Conservation (phyloP, 352 stramenopile genomes). For the Globisporangium alternatum region DNA sequence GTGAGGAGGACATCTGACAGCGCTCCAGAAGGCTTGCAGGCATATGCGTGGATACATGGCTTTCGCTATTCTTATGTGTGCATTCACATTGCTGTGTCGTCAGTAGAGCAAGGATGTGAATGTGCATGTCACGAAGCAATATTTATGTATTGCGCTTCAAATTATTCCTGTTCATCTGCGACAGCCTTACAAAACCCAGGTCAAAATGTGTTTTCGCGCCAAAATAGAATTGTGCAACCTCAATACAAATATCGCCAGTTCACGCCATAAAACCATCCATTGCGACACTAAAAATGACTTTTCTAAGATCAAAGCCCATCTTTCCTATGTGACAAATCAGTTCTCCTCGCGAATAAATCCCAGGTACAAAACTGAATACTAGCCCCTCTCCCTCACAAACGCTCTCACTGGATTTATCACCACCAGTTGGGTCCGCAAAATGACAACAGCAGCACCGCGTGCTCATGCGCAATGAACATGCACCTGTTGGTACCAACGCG, state of each 20-base stretch:
- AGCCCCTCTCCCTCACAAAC: too few relatives aligned
- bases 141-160: too few relatives aligned
- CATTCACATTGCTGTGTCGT: too few relatives aligned
- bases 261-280: neutral
- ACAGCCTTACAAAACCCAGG: neutral
- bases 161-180: neutral
- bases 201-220: neutral
- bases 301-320: neutral
- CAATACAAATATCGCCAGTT: neutral
- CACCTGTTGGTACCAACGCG: neutral
- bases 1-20: slow-evolving; percentile 4
- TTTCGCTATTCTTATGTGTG: neutral
- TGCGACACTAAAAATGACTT: neutral
- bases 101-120: neutral
- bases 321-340: neutral
- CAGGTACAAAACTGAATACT: too few relatives aligned
- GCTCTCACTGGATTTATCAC: neutral
- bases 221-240: neutral
- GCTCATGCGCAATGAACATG: neutral
- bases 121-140: too few relatives aligned
- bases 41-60: neutral
- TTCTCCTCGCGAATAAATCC: neutral
- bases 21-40: too few relatives aligned
- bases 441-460: neutral
- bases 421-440: neutral